These are phyloP conservation scores for Kodamaea plutei DNA, from an alignment of 1,139 yeast genomes.

Conservation along the genomic window DNA sequence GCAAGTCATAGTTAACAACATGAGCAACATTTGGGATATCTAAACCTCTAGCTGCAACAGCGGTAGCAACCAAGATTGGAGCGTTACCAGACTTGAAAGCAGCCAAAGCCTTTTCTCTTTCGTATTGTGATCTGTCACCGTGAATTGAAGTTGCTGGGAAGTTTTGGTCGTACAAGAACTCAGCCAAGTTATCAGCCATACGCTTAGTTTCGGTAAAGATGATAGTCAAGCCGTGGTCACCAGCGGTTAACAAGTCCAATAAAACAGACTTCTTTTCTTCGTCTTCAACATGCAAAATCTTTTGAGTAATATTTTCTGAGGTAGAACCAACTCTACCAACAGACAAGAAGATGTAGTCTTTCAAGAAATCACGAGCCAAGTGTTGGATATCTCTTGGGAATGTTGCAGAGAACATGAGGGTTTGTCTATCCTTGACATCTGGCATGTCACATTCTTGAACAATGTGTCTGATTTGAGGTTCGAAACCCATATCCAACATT, in stretches of 20 bases:
- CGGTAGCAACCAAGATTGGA: conserved; percentile 94
- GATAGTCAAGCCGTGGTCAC: conserved; percentile 82
- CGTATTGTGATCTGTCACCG: conserved; percentile 97
- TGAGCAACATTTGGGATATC: conserved; percentile 99
- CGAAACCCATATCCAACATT: conserved; percentile 99
- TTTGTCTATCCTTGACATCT: conserved; percentile 83
- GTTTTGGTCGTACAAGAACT: conserved; percentile 81
- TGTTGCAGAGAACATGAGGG: conserved; percentile 97
- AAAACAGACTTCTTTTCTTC: conserved; percentile 90
- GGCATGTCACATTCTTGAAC: conserved; percentile 99
- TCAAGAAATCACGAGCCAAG: conserved; percentile 95
- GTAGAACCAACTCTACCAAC: conserved; percentile 99
- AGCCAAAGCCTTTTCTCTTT: conserved; percentile 95
- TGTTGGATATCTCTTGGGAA: conserved; percentile 97
- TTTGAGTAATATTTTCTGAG: conserved; percentile 95
- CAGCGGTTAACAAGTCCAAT: conserved; percentile 76
- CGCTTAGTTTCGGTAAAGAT: conserved; percentile 97
- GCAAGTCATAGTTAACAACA: conserved; percentile 95
- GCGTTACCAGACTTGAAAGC: conserved; percentile 82
- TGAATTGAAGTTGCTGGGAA: conserved; percentile 98
- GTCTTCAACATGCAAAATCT: conserved; percentile 88
- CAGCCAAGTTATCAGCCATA: conserved; percentile 95
- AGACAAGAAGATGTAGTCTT: conserved; percentile 90
- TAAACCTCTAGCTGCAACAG: conserved; percentile 98
- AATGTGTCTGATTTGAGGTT: conserved; percentile 97